Conservation (phyloP, 768 basidiomycete species). For the Mycena latifolia region DNA sequence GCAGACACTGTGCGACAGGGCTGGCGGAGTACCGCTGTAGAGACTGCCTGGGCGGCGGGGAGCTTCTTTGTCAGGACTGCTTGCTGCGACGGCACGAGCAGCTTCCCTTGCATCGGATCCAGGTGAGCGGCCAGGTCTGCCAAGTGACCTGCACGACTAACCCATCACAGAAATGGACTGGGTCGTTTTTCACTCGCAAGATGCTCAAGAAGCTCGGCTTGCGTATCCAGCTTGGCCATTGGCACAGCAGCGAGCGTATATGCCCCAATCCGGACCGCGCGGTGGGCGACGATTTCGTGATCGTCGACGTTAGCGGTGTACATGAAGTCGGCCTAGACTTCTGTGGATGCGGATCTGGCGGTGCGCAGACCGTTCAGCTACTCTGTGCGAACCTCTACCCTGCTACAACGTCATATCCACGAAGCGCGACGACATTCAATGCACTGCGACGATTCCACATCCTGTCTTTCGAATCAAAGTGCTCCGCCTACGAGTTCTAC, state of each 20-base stretch:
- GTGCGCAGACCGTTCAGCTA: constrained; percentile 18
- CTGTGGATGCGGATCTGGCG: constrained; percentile 30
- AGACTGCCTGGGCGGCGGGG: constrained; percentile 24
- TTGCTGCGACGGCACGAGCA: constrained; percentile 7
- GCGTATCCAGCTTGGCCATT: constrained; percentile 36
- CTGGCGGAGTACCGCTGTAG: constrained; percentile 21
- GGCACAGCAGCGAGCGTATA: not conserved
- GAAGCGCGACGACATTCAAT: constrained; percentile 29
- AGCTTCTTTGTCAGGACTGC: constrained; percentile 22
- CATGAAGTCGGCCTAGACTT: constrained; percentile 32
- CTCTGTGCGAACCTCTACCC: constrained; percentile 30
- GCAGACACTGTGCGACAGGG: not conserved
- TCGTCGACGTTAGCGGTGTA: constrained; percentile 25
- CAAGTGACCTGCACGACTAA: too few species aligned
- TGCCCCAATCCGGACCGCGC: constrained; percentile 11
- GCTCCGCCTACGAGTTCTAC: constrained; percentile 38
- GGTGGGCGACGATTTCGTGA: constrained; percentile 23
- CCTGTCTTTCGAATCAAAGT: constrained; percentile 29
- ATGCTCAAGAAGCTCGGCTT: constrained; percentile 28
- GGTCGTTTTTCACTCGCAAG: constrained; percentile 7
- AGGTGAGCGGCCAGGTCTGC: constrained; percentile 24
- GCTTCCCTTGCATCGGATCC: constrained; percentile 27
- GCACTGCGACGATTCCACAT: constrained; percentile 31
- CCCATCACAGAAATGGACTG: constrained; percentile 18
- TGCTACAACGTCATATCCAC: constrained; percentile 29